Evolutionary conservation across 345 rosid genomes (phyloP).

Genomic region (Brassica incana): DNA sequence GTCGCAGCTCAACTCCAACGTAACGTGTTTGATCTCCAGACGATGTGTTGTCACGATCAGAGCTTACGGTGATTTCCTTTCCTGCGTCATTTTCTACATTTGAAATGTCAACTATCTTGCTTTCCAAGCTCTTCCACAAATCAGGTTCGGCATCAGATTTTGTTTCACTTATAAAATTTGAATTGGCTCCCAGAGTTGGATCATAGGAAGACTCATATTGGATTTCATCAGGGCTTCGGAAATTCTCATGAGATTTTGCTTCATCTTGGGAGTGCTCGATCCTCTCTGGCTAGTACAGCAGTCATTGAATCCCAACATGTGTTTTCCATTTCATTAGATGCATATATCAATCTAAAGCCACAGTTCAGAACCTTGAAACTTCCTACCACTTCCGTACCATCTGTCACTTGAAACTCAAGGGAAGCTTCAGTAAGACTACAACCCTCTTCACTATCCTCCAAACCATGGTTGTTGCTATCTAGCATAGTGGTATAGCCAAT

Average conservation of each 20-base stretch:
- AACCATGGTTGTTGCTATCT: background rate
- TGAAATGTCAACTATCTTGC: background rate
- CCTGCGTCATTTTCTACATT: background rate
- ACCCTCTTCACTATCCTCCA: background rate
- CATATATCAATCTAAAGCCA: conserved; percentile 15
- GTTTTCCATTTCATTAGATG: background rate
- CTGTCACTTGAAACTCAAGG: conserved; percentile 17
- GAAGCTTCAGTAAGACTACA: background rate
- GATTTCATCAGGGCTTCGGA: background rate
- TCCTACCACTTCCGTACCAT: background rate
- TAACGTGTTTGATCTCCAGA: background rate
- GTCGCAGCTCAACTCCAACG: background rate
- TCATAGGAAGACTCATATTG: background rate
- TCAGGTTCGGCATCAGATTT: background rate
- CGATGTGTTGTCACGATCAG: background rate
- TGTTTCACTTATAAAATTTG: background rate
- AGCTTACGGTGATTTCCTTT: background rate
- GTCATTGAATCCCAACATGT: background rate
- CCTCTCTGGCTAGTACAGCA: background rate
- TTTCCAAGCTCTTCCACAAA: background rate
- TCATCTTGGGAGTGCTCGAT: background rate
- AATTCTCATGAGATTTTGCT: background rate
- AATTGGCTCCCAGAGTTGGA: background rate
- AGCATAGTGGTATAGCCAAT: background rate
- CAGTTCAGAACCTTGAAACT: background rate